These are phyloP conservation scores for Calonectria fujianensis DNA, from an alignment of 2,329 filamentous ascomycete genomes.

Conservation along the genomic window DNA sequence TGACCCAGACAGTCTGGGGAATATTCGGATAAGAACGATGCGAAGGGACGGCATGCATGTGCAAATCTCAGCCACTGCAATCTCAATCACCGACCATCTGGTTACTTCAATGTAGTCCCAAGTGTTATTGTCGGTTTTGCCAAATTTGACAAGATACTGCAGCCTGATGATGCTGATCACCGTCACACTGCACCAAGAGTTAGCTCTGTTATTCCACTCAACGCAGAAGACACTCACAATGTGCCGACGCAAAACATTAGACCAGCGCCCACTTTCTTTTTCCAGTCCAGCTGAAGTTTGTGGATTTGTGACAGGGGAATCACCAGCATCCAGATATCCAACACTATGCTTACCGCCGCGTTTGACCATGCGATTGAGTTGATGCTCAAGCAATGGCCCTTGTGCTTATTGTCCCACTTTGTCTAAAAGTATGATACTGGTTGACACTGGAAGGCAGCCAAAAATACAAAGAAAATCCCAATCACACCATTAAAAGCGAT, in stretches of 20 bases:
- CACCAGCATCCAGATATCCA: slow-evolving; percentile 13
- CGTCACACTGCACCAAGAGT: background rate
- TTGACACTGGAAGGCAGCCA: slow-evolving; percentile 31
- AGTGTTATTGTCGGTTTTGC: background rate
- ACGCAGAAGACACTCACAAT: background rate
- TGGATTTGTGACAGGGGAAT: background rate
- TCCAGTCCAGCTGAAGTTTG: slow-evolving; percentile 14
- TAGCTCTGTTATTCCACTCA: background rate
- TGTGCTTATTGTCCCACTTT: slow-evolving; percentile 30
- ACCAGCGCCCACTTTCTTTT: slow-evolving; percentile 16
- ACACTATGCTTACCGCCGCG: slow-evolving; percentile 33
- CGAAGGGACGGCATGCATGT: slow-evolving; percentile 11
- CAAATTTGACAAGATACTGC: slow-evolving; percentile 10
- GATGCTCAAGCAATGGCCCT: slow-evolving; percentile 31
- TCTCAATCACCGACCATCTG: slow-evolving; percentile 9
- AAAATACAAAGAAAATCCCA: slow-evolving; percentile 25
- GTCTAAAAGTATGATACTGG: slow-evolving; percentile 39
- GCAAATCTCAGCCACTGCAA: slow-evolving; percentile 13
- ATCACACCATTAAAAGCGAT: background rate
- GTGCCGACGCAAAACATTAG: slow-evolving; percentile 17
- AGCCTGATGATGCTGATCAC: slow-evolving; percentile 9
- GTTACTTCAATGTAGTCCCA: slow-evolving; percentile 5
- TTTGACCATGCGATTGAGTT: slow-evolving; percentile 39
- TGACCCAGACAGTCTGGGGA: background rate
- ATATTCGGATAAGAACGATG: background rate